Evolutionary conservation across 2,329 filamentous ascomycete species (phyloP).

Genomic region (Westerdykella aurantiaca): DNA sequence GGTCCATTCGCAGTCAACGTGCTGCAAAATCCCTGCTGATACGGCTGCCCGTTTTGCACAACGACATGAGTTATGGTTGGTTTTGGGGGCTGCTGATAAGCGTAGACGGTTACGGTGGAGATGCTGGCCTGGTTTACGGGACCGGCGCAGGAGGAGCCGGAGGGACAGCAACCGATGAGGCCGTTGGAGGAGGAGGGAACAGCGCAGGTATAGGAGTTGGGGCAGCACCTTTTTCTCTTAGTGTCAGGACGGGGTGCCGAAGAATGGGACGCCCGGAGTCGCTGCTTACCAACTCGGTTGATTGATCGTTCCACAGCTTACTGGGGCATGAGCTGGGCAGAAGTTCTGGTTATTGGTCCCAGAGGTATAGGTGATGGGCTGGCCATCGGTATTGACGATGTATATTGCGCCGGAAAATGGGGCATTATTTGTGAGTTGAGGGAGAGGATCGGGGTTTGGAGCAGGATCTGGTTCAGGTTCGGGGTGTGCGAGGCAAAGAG

Average conservation of each 20-base stretch:
- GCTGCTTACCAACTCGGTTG: slow-evolving; percentile 39
- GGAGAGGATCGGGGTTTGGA: slow-evolving; percentile 3
- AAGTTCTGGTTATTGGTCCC: slow-evolving; percentile 15
- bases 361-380: slow-evolving; percentile 28
- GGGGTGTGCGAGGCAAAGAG: slow-evolving; percentile 17
- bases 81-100: slow-evolving; percentile 18
- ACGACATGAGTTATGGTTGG: slow-evolving; percentile 15
- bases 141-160: slow-evolving; percentile 30
- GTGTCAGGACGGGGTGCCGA: not conserved
- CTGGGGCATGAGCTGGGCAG: slow-evolving; percentile 32
- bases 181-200: slow-evolving; percentile 26
- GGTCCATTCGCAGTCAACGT: slow-evolving; percentile 34
- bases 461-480: slow-evolving; percentile 20
- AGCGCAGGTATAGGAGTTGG: slow-evolving; percentile 31
- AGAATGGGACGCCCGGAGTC: not conserved
- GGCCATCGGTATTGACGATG: slow-evolving; percentile 30
- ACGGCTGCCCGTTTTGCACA: not conserved
- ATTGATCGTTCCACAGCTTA: slow-evolving; percentile 40
- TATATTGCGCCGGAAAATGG: slow-evolving; percentile 39
- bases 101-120: slow-evolving; percentile 33
- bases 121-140: slow-evolving; percentile 28
- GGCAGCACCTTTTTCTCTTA: slow-evolving; percentile 32
- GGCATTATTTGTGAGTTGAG: slow-evolving; percentile 27
- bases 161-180: slow-evolving; percentile 36
- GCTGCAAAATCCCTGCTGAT: slow-evolving; percentile 27